phyloP scores from a whole-genome alignment of 352 stramenopile genomes.

The Aphanomyces euteiches region DNA sequence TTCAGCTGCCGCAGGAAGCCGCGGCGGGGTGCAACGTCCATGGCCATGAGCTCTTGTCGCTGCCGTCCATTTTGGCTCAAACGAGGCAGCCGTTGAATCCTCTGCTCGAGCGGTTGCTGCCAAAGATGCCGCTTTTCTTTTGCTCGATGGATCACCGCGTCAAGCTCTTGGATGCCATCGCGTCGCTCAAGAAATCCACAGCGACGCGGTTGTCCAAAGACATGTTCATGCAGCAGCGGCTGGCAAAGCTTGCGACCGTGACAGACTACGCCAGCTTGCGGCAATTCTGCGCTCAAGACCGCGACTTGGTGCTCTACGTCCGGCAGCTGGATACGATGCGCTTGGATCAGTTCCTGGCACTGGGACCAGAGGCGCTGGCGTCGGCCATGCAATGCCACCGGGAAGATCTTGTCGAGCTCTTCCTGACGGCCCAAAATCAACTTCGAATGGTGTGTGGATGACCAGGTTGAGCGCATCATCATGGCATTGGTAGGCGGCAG shows the following conservation, averaged over 20 bases:
- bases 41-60: conserved; percentile 4
- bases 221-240: neutral
- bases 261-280: conserved; percentile 3
- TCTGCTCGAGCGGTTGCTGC: conserved; percentile 6
- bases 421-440: neutral
- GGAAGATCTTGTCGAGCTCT: neutral
- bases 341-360: neutral
- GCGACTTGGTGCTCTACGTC: conserved; percentile 18
- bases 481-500: neutral
- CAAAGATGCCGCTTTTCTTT: conserved; percentile 22
- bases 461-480: neutral
- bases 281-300: conserved; percentile 23
- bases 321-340: conserved; percentile 3
- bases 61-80: neutral
- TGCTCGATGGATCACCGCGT: conserved; percentile 14
- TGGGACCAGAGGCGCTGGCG: neutral
- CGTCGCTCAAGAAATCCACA: neutral
- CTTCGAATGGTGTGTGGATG: neutral
- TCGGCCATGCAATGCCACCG: neutral
- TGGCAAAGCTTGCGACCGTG: conserved; percentile 1
- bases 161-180: conserved; percentile 10
- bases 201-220: conserved; percentile 12
- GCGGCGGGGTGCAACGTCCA: neutral
- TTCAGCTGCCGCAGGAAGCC: conserved; percentile 13
- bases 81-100: neutral